Evolutionary conservation across 371 early-diverging fungal species (phyloP).

Genomic region (Mucor piriformis): DNA sequence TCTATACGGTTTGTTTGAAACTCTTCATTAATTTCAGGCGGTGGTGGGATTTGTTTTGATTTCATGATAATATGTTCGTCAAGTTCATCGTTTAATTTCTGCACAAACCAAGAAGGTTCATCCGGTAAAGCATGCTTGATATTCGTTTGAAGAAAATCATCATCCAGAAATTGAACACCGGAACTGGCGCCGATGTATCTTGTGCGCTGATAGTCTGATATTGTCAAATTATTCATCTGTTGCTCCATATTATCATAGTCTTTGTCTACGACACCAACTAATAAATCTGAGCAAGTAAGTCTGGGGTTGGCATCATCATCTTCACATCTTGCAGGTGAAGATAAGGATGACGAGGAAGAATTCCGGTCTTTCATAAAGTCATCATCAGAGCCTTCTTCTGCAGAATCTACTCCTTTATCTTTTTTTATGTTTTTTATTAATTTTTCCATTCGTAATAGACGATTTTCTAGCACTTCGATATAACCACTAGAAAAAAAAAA

Average conservation of each 20-base stretch:
- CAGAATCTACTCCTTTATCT: not conserved
- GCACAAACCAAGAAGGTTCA: conserved; percentile 33
- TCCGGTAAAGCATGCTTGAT: conserved; percentile 23
- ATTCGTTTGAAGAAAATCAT: conserved; percentile 13
- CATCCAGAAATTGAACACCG: conserved; percentile 35
- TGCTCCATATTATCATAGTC: conserved; percentile 7
- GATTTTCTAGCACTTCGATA: conserved; percentile 37
- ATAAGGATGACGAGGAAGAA: not conserved
- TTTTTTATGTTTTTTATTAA: conserved; percentile 21
- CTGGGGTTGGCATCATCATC: not conserved
- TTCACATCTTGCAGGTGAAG: not conserved
- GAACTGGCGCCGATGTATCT: conserved; percentile 44
- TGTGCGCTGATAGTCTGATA: conserved; percentile 44
- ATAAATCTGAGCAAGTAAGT: not conserved
- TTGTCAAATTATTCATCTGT: conserved; percentile 27
- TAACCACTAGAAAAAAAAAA: conserved; percentile 17
- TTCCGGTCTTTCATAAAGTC: not conserved
- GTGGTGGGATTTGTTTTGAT: conserved; percentile 17
- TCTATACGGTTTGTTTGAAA: conserved; percentile 12
- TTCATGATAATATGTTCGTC: conserved; percentile 48
- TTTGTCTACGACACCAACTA: not conserved
- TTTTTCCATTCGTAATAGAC: conserved; percentile 40
- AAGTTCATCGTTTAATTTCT: conserved; percentile 43
- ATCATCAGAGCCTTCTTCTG: not conserved
- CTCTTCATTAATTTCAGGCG: not conserved